Evolutionary conservation across 2,329 filamentous ascomycete species (phyloP).

Genomic region (Apiospora saccharicola): DNA sequence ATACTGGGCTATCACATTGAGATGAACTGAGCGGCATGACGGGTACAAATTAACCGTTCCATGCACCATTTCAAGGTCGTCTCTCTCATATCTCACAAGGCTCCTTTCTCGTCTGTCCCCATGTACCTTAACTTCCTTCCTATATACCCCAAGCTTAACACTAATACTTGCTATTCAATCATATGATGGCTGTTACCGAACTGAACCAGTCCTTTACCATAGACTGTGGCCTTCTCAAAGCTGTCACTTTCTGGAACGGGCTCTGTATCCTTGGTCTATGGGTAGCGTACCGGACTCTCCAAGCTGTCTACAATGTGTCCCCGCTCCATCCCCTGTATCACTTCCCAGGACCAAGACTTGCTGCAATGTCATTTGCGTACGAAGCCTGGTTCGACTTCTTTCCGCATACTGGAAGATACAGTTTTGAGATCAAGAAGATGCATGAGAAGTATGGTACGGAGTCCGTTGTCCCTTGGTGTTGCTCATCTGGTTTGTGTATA

Average conservation of each 20-base stretch:
- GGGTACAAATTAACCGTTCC: background rate
- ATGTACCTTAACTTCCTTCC: background rate
- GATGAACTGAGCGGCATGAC: too few species aligned
- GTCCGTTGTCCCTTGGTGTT: background rate
- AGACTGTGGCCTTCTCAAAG: background rate
- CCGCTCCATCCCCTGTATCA: constrained; percentile 32
- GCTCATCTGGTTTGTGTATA: background rate
- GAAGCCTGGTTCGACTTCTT: constrained; percentile 33
- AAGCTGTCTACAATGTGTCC: constrained; percentile 34
- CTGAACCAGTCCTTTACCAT: background rate
- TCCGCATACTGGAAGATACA: constrained; percentile 30
- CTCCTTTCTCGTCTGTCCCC: background rate
- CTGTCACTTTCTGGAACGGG: background rate
- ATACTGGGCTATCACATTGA: too few species aligned
- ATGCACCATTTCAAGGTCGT: background rate
- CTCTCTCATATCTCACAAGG: background rate
- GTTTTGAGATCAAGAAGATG: constrained; percentile 32
- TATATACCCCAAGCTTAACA: background rate
- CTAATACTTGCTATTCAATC: background rate
- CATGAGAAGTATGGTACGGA: constrained; percentile 35
- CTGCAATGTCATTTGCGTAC: constrained; percentile 32
- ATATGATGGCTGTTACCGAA: background rate
- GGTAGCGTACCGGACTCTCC: constrained; percentile 25
- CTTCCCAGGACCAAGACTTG: constrained; percentile 35
- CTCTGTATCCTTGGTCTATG: background rate